phyloP scores from a whole-genome alignment of 78 protist species.

The Dictyostelium purpureum region DNA sequence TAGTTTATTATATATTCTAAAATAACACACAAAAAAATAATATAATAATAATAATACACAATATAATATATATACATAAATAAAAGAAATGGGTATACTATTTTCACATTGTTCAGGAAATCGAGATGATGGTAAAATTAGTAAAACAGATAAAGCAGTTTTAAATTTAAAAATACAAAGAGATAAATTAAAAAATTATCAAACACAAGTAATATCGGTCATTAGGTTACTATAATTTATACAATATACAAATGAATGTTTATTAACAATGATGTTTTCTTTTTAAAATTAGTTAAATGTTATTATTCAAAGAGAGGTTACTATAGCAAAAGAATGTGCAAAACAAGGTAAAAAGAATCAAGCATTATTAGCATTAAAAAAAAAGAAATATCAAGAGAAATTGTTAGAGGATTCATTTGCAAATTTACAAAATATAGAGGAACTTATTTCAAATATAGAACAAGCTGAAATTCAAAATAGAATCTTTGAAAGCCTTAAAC shows the following conservation, averaged over 20 bases:
- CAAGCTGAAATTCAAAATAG: slow-evolving; percentile 77
- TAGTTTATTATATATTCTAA: neutral
- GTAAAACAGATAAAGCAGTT: slow-evolving; percentile 80
- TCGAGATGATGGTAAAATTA: slow-evolving; percentile 14
- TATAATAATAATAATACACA: neutral
- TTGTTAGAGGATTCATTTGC: slow-evolving; percentile 65
- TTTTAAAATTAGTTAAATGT: slow-evolving; percentile 15
- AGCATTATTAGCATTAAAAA: slow-evolving; percentile 83
- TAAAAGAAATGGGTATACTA: slow-evolving; percentile 23
- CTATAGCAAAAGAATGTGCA: slow-evolving; percentile 79
- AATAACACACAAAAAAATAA: neutral
- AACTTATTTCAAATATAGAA: slow-evolving; percentile 85
- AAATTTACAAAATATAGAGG: slow-evolving; percentile 76
- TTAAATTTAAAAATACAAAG: slow-evolving; percentile 82
- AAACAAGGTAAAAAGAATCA: slow-evolving; percentile 52
- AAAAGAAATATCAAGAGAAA: slow-evolving; percentile 82
- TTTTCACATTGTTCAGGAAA: slow-evolving; percentile 29
- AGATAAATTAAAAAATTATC: slow-evolving; percentile 70
- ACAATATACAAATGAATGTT: neutral
- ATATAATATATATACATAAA: neutral
- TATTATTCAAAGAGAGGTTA: slow-evolving; percentile 73
- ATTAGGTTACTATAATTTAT: too few relatives aligned
- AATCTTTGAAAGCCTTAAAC: slow-evolving; percentile 79
- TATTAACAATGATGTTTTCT: neutral
- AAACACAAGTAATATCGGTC: slow-evolving; percentile 29